Evolutionary conservation across 23 red algal species (phyloP).

Genomic region (Gracilaria gracilis): DNA sequence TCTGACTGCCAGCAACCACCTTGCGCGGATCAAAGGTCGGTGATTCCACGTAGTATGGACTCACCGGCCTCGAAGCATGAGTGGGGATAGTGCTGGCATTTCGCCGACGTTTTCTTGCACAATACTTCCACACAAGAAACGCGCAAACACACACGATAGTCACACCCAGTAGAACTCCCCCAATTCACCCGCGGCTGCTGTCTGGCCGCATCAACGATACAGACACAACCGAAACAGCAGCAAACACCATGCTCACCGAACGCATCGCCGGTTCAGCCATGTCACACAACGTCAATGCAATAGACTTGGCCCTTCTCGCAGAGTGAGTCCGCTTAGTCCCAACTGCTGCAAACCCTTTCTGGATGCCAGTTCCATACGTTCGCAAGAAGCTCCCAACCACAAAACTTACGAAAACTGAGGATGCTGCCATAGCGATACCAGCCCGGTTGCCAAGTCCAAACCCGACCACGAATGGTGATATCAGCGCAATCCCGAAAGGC

Average conservation of each 20-base stretch:
- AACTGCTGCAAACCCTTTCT: neutral
- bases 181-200: conserved; percentile 71
- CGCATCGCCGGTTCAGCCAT: conserved; percentile 81
- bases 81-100: neutral
- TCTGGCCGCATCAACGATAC: conserved; percentile 68
- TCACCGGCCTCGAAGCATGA: neutral
- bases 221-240: conserved; percentile 63
- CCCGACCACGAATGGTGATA: conserved; percentile 87
- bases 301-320: conserved; percentile 56
- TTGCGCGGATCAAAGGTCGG: neutral
- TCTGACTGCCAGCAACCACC: conserved; percentile 2
- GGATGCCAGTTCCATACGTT: neutral
- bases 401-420: conserved; percentile 4
- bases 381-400: neutral
- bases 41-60: conserved; percentile 17
- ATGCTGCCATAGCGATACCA: conserved; percentile 26
- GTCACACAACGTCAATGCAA: conserved; percentile 81
- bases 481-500: conserved; percentile 69
- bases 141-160: neutral
- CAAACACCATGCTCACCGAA: conserved; percentile 75
- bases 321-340: neutral
- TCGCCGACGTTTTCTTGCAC: neutral
- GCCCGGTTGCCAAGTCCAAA: conserved; percentile 83
- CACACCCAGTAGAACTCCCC: conserved; percentile 50
- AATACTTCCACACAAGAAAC: neutral